Evolutionary conservation across 345 rosid species (phyloP), one percentile per base, ranked within the genome.

Genomic region (Linum usitatissimum): DNA sequence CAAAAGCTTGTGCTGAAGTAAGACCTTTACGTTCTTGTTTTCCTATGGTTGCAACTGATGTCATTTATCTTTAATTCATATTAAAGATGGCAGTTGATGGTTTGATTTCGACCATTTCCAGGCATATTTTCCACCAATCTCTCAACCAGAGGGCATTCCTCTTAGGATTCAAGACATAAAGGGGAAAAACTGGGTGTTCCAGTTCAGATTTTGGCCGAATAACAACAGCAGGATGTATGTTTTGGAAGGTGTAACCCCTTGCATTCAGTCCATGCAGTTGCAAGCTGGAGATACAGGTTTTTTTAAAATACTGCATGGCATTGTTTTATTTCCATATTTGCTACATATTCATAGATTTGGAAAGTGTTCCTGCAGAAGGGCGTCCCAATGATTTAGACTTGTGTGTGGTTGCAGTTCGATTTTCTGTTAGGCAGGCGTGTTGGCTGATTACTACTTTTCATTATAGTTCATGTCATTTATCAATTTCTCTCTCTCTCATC

Each of bases 221-320:
- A 91, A 91, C 86, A 91, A 91, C 57, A 91, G 98, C 70, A 84
- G 98, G 76, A 91, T 91, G 96, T 91, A 88, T 81, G 98, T 88
- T 60, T 80, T 91, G 73, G 98, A 91, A 71, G 98, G 98, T 67
- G 98, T 91, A 63, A 91, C 96, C 63, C 96, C 98, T 64, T 91
- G 98, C 82, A 88, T 91, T 70, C 96, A 91, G 68, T 80, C 95
- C 59, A 86, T 91, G 98, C 81, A 83, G 71, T 77, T 91, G 56
- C 82, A 58, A 71, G 98, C 98, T 21, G 96, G 96, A 55, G 98
- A 91, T 74, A 91, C 92, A 73, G 85, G 98, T 91, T 81, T 30
- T 34, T 34, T 34, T 34, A 34, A 31, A 14, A n/a, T 34, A 34
- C 38, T 34, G 8, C 38, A 34, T 34, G 38, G 38, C 8, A 7